A percentile compares a stretch with the other conserved stretches of the same genome.
Evolutionary conservation across 441 rosid genomes (phyloP).

Genomic region (Syzygium malaccense): DNA sequence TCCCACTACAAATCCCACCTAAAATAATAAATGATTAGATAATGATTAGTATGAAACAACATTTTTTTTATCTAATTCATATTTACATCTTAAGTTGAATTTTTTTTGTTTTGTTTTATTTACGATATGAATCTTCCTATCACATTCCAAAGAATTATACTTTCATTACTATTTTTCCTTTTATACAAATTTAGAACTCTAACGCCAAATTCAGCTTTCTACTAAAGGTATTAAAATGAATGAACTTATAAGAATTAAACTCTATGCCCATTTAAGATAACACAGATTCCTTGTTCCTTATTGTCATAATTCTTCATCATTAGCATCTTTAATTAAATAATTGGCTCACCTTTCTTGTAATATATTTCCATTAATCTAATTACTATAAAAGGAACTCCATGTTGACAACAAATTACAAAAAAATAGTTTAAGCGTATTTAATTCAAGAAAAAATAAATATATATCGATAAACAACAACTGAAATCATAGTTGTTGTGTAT

Average conservation of each 20-base stretch:
- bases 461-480: neutral
- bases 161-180: neutral
- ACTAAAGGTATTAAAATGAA: neutral
- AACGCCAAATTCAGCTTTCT: neutral
- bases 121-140: neutral
- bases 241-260: neutral
- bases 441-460: neutral
- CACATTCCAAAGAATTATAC: neutral
- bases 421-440: neutral
- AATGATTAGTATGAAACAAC: neutral
- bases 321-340: neutral
- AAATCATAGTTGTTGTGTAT: neutral
- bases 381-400: neutral
- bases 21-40: neutral
- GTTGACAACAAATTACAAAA: neutral
- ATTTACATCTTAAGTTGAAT: neutral
- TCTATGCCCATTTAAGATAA: neutral
- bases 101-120: neutral
- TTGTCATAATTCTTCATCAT: neutral
- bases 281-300: neutral
- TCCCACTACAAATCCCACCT: neutral
- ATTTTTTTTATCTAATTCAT: neutral
- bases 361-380: neutral
- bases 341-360: neutral
- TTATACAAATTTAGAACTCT: neutral